phyloP scores from a whole-genome alignment of 2,329 filamentous ascomycete genomes.

The Falciphora oryzae region DNA sequence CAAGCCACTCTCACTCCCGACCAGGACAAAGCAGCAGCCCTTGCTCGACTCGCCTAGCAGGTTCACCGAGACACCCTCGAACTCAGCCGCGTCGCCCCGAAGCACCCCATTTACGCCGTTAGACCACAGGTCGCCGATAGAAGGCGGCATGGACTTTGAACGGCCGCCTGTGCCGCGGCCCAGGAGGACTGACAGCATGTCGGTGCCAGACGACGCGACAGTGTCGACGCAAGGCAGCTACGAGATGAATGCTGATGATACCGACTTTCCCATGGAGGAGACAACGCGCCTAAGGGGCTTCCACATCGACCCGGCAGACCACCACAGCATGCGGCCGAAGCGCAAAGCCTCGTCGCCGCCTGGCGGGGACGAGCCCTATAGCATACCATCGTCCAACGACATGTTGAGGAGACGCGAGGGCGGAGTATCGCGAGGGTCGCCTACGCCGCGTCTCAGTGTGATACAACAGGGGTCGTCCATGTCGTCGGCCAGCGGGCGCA shows the following conservation, averaged over 20 bases:
- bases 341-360: constrained; percentile 51
- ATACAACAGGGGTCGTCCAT: constrained; percentile 41
- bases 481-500: constrained; percentile 35
- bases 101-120: constrained; percentile 32
- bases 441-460: constrained; percentile 42
- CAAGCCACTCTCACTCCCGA: constrained; percentile 42
- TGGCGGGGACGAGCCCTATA: constrained; percentile 41
- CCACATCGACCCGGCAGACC: constrained; percentile 36
- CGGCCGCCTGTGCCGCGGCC: constrained; percentile 39
- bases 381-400: constrained; percentile 34
- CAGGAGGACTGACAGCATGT: constrained; percentile 41
- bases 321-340: constrained; percentile 40
- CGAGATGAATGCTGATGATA: constrained; percentile 46
- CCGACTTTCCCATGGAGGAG: constrained; percentile 40
- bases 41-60: constrained; percentile 39
- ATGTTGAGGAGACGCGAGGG: constrained; percentile 42
- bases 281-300: constrained; percentile 32
- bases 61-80: constrained; percentile 39
- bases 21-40: constrained; percentile 32
- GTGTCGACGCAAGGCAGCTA: constrained; percentile 38
- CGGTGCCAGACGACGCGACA: constrained; percentile 38
- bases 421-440: constrained; percentile 41
- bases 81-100: constrained; percentile 43
- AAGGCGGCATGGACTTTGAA: constrained; percentile 33
- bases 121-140: neutral